A percentile compares a stretch with the other conserved stretches of the same genome.
Conservation (phyloP, 352 stramenopile genomes). For the Phytophthora citrophthora region DNA sequence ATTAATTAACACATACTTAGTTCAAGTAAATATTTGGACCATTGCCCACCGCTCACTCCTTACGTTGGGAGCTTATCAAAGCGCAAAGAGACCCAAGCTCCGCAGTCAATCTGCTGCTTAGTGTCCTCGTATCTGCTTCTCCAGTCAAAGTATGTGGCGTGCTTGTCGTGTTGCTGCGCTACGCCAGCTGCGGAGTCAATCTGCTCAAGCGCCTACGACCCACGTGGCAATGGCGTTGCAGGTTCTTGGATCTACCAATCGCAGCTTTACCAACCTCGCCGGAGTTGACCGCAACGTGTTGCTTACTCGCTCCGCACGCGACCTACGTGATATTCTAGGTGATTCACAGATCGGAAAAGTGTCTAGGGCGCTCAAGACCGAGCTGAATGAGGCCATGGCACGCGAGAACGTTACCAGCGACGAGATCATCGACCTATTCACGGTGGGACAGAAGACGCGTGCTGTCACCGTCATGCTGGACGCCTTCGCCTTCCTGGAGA, state of each 20-base stretch:
- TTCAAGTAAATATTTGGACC: slow-evolving; percentile 19
- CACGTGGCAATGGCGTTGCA: slow-evolving; percentile 21
- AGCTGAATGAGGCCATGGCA: slow-evolving; percentile 40
- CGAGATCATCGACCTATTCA: slow-evolving; percentile 64
- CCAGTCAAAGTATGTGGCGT: slow-evolving; percentile 56
- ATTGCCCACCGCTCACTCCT: slow-evolving; percentile 29
- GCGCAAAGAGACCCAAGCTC: slow-evolving; percentile 17
- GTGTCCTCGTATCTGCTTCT: slow-evolving; percentile 1
- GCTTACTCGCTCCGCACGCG: slow-evolving; percentile 42
- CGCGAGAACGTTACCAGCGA: slow-evolving; percentile 50
- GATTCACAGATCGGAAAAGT: slow-evolving; percentile 38
- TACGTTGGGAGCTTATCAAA: slow-evolving; percentile 21
- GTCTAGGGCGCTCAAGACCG: slow-evolving; percentile 43
- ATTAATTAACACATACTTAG: slow-evolving; percentile 16
- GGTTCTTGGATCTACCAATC: slow-evolving; percentile 15
- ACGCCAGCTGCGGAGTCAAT: slow-evolving; percentile 41
- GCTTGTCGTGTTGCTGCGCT: slow-evolving; percentile 57
- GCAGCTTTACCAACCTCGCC: slow-evolving; percentile 50
- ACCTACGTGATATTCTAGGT: slow-evolving; percentile 49
- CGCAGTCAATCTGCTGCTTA: not conserved
- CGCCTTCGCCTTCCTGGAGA: slow-evolving; percentile 54
- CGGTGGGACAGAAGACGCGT: slow-evolving; percentile 56
- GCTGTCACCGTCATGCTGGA: slow-evolving; percentile 54
- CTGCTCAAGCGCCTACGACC: slow-evolving; percentile 12
- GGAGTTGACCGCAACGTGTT: slow-evolving; percentile 54